These are phyloP conservation scores for Entonaema liquescens DNA, from an alignment of 495 filamentous ascomycete species.

Conservation along the genomic window DNA sequence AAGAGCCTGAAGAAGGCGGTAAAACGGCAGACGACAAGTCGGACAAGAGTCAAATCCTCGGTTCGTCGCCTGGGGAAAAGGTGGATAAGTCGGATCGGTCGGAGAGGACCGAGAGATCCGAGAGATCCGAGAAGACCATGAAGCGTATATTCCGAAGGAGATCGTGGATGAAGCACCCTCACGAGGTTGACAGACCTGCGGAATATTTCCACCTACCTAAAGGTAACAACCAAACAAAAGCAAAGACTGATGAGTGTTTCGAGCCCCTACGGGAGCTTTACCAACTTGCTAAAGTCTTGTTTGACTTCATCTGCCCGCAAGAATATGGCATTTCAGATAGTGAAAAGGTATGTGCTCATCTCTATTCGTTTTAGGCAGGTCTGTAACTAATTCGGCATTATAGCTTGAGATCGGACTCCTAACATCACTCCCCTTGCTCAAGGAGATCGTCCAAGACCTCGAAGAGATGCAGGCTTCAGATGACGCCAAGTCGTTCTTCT, in stretches of 20 bases:
- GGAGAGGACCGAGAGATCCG: constrained; percentile 37
- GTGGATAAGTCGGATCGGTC: constrained; percentile 42
- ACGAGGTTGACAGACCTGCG: constrained; percentile 58
- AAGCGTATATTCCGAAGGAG: constrained; percentile 62
- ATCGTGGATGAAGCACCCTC: constrained; percentile 58
- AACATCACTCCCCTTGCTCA: constrained; percentile 89
- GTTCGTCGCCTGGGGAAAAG: constrained; percentile 34
- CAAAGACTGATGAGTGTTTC: constrained; percentile 83
- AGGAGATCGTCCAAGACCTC: constrained; percentile 95
- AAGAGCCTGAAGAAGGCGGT: constrained; percentile 46
- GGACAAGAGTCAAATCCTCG: constrained; percentile 43
- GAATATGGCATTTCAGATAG: constrained; percentile 94
- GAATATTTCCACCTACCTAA: constrained; percentile 90
- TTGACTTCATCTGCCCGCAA: constrained; percentile 98
- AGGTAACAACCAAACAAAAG: constrained; percentile 78
- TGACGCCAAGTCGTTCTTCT: constrained; percentile 94
- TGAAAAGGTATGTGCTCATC: constrained; percentile 71
- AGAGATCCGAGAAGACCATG: constrained; percentile 50
- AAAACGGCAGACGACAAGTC: constrained; percentile 47
- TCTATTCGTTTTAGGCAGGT: background rate
- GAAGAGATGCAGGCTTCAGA: constrained; percentile 95
- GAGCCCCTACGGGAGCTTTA: constrained; percentile 91
- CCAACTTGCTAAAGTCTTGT: constrained; percentile 89
- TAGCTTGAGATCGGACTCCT: constrained; percentile 92
- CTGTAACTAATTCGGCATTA: constrained; percentile 14